These are phyloP conservation scores for Sarocladium kiliense DNA, from an alignment of 2,329 filamentous ascomycete genomes.

Conservation along the genomic window DNA sequence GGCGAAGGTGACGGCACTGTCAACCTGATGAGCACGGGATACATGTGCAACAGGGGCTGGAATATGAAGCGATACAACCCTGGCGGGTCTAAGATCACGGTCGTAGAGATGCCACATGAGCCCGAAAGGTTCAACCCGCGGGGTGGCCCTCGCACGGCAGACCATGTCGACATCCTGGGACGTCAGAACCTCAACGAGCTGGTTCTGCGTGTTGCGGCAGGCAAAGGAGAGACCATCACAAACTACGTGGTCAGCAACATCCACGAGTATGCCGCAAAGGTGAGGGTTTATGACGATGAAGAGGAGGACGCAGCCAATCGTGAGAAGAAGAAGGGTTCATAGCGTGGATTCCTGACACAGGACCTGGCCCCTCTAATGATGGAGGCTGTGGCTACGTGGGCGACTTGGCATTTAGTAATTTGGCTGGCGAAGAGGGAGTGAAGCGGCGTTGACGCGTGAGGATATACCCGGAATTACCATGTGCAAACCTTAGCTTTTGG, in stretches of 20 bases:
- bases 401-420: constrained; percentile 5
- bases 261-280: constrained; percentile 71
- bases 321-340: constrained; percentile 4
- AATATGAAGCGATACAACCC: constrained; percentile 91
- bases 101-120: constrained; percentile 95
- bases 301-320: constrained; percentile 11
- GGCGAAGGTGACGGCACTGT: constrained; percentile 96
- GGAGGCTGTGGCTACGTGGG: background rate
- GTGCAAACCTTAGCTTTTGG: background rate
- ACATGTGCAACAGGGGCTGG: constrained; percentile 98
- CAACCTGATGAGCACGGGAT: constrained; percentile 83
- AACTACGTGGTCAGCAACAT: constrained; percentile 80
- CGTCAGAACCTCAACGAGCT: constrained; percentile 86
- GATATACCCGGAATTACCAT: background rate
- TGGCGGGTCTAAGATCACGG: constrained; percentile 71
- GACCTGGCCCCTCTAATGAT: background rate
- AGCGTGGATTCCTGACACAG: background rate
- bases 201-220: constrained; percentile 79
- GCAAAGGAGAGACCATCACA: constrained; percentile 72
- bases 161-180: constrained; percentile 95
- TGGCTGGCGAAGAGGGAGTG: background rate
- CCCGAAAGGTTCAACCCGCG: constrained; percentile 87
- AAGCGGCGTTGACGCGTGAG: background rate
- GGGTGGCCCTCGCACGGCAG: constrained; percentile 65
- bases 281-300: constrained; percentile 71